A percentile compares a stretch with the other conserved stretches of the same genome.
Evolutionary conservation across 805 yeast genomes (phyloP).

Genomic region (Candida qinlingensis): DNA sequence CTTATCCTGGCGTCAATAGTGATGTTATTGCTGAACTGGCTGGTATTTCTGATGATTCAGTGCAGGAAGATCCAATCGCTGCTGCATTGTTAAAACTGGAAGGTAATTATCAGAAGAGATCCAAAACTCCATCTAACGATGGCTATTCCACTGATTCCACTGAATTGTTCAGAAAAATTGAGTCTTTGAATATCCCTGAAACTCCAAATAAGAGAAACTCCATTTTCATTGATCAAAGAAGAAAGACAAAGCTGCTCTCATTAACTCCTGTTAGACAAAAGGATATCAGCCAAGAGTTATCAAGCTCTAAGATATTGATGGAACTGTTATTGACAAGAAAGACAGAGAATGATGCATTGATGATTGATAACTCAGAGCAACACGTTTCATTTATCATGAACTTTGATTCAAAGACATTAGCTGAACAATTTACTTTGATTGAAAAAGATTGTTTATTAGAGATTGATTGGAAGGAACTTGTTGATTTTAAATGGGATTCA

Average conservation of each 20-base stretch:
- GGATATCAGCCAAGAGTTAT: constrained; percentile 16
- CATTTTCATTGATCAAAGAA: constrained; percentile 31
- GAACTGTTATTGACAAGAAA: constrained; percentile 30
- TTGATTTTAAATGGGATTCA: constrained; percentile 66
- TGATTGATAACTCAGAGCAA: constrained; percentile 31
- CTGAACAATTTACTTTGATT: constrained; percentile 79
- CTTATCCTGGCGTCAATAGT: constrained; percentile 45
- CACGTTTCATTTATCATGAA: constrained; percentile 83
- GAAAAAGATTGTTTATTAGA: constrained; percentile 81
- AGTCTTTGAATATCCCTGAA: constrained; percentile 14
- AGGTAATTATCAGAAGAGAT: constrained; percentile 44
- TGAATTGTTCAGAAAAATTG: constrained; percentile 14
- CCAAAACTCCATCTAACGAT: constrained; percentile 1
- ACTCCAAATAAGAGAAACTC: constrained; percentile 23
- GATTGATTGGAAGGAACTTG: constrained; percentile 86
- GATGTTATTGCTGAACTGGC: constrained; percentile 72
- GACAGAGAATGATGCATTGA: constrained; percentile 18
- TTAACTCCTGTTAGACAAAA: constrained; percentile 28
- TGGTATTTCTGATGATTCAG: constrained; percentile 75
- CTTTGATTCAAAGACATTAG: constrained; percentile 59
- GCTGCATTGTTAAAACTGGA: constrained; percentile 75
- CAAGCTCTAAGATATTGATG: constrained; percentile 32
- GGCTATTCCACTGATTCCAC: constrained; percentile 17
- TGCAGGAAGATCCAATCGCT: constrained; percentile 62
- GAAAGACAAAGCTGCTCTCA: constrained; percentile 32